Evolutionary conservation across 75 land plant species (phyloP), one percentile per base, ranked within the genome.

Genomic region (Isoetes taiwanensis): DNA sequence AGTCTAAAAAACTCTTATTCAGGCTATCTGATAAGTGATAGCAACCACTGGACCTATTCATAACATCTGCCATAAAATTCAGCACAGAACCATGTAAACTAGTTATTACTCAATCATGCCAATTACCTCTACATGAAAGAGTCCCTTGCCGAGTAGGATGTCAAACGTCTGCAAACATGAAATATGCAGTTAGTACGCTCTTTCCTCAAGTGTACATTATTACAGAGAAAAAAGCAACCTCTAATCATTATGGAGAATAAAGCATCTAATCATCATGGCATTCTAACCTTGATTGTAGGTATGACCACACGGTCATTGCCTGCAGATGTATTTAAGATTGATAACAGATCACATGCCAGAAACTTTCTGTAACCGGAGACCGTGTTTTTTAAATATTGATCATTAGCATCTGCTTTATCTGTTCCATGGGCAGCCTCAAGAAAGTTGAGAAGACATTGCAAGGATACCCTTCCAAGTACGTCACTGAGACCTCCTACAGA

Each of bases 401-500:
- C 67, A 24, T 61, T 46, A 48, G 64, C 61, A 41, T 62, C 63
- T 28, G 41, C 33, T 16, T 33, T 34, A 12, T 66, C 65, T 14
- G 59, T 70, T 46, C 21, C 64, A 34, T 52, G 62, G n/a, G 39
- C 41, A 10, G 14, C 59, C 43, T 76, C 52, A 66, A 93, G 73
- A 72, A 71, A 84, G 1, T 94, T 82, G 32, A 87, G 41, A 54
- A 94, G 71, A 56, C 90, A 85, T 26, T 61, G 58, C 4, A 82
- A 30, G 31, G 99, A 79, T 32, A 80, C 75, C 62, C 84, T 94
- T 27, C 77, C 74, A 50, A 94, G 64, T 12, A 90, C 83, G 60
- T 88, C 89, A 61, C 83, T 77, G 52, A 94, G 70, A 2, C 99
- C 99, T 57, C 99, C 99, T 63, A 76, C 61, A 54, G 95, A 77